Base-by-base conservation (phyloP, 495 filamentous ascomycete species). In the Bryoglossum gracile region DNA sequence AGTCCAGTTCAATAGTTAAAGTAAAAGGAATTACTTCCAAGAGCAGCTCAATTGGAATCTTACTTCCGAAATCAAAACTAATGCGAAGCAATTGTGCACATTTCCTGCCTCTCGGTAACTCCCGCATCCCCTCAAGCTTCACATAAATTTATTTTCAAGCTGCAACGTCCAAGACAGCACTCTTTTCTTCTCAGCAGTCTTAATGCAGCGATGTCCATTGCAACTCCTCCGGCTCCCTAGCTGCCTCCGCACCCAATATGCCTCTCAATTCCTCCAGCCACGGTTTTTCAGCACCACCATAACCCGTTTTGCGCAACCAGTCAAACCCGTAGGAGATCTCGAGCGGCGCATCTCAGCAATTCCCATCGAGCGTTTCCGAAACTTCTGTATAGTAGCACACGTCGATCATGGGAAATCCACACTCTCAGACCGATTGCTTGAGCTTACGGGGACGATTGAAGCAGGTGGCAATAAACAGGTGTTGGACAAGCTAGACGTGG, bases 381-480 rank as follows among this genome's bases (percentile, higher is more conserved):
- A 98, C 63, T 89, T 98, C 62, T 98, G 92, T 62, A 97, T 98
- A 60, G 92, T 98, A 45, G 92, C 92, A 4, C 92, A 98, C 65
- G 94, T 98, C 66, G 92, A 98, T 67, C 92, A 98, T 82, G 92
- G 92, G 62, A 98, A 98, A 64, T 88, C 82, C 53, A 98, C 92
- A 4, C 84, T 98, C 48, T 85, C 79, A 49, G 92, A 98, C 55
- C 83, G 92, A 8, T 70, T 98, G 24, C 78, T 98, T 24, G 94
- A 98, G 72, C 74, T 95, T 55, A 98, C 92, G 8, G 92, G 92
- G 14, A 97, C 92, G 17, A 96, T 98, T 48, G 66, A 86, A 50
- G 77, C 83, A 1, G 89, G 87, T 35, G 81, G 74, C 18, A 95
- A 96, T 67, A 94, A 94, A 68, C 92, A 98, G 73, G 83, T 97